These are phyloP conservation scores for Colletotrichum filicis DNA, from an alignment of 2,329 filamentous ascomycete species.

Conservation along the genomic window DNA sequence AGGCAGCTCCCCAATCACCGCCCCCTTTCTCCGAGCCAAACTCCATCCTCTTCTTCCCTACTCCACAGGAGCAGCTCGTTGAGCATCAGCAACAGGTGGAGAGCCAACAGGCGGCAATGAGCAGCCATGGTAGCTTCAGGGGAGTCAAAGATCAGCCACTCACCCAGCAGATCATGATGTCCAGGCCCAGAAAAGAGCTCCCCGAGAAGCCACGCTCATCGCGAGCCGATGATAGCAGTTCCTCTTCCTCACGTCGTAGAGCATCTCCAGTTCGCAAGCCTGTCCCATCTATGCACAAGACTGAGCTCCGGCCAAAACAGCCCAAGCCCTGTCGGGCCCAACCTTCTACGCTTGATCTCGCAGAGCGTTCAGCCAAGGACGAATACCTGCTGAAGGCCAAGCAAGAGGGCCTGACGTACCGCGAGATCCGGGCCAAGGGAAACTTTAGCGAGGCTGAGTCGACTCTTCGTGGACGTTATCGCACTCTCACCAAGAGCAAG, in stretches of 20 bases:
- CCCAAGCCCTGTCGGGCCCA: constrained; percentile 11
- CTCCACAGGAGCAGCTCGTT: constrained; percentile 3
- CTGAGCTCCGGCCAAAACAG: constrained; percentile 20
- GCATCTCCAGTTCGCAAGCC: neutral
- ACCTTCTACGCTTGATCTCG: neutral
- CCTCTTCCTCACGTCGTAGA: neutral
- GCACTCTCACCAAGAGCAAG: constrained; percentile 73
- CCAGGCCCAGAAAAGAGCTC: constrained; percentile 28
- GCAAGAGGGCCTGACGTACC: constrained; percentile 69
- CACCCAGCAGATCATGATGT: neutral
- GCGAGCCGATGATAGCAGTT: neutral
- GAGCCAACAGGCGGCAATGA: neutral
- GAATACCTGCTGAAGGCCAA: constrained; percentile 65
- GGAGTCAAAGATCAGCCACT: neutral
- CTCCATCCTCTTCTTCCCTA: constrained; percentile 16
- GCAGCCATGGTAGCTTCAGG: neutral
- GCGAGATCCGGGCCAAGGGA: constrained; percentile 67
- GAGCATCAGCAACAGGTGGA: constrained; percentile 9
- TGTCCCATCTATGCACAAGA: neutral
- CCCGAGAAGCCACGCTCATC: constrained; percentile 22
- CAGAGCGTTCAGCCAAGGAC: constrained; percentile 48
- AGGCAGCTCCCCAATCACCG: constrained; percentile 14
- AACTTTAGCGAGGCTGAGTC: constrained; percentile 74
- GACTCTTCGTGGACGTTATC: constrained; percentile 75
- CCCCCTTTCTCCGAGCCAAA: constrained; percentile 23